Evolutionary conservation across 805 yeast genomes (phyloP).

Genomic region (Blastobotrys americana): DNA sequence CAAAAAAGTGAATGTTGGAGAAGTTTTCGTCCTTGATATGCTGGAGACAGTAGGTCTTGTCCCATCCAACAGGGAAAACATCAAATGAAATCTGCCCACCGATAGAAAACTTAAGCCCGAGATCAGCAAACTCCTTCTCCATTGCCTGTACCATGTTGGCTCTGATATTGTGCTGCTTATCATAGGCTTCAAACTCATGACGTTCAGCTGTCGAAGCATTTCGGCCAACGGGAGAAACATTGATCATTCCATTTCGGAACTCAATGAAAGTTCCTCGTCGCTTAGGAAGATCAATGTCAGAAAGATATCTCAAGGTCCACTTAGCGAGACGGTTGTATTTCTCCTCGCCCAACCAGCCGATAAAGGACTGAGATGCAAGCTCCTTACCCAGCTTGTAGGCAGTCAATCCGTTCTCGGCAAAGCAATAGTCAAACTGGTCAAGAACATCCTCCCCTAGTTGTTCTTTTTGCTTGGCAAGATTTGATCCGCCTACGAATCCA

Average conservation of each 20-base stretch:
- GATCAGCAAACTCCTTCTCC: constrained; percentile 74
- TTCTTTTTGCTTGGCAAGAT: constrained; percentile 88
- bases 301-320: constrained; percentile 76
- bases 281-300: constrained; percentile 83
- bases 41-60: constrained; percentile 94
- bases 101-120: constrained; percentile 86
- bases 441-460: constrained; percentile 80
- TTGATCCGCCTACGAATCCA: constrained; percentile 98
- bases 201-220: constrained; percentile 93
- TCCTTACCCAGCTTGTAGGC: constrained; percentile 89
- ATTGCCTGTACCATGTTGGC: constrained; percentile 77
- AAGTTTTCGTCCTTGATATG: constrained; percentile 84
- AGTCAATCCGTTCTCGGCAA: constrained; percentile 95
- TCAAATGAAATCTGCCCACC: constrained; percentile 99
- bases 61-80: constrained; percentile 99
- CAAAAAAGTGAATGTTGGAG: constrained; percentile 89
- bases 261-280: constrained; percentile 99
- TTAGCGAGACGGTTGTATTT: constrained; percentile 83
- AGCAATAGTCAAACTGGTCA: constrained; percentile 85
- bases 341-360: constrained; percentile 91
- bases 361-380: constrained; percentile 89
- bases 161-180: constrained; percentile 74
- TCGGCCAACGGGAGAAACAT: constrained; percentile 97
- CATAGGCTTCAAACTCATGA: constrained; percentile 82
- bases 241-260: constrained; percentile 99